Base-by-base conservation (phyloP, 495 filamentous ascomycete genomes). In the Hypoxylon trugodes region DNA sequence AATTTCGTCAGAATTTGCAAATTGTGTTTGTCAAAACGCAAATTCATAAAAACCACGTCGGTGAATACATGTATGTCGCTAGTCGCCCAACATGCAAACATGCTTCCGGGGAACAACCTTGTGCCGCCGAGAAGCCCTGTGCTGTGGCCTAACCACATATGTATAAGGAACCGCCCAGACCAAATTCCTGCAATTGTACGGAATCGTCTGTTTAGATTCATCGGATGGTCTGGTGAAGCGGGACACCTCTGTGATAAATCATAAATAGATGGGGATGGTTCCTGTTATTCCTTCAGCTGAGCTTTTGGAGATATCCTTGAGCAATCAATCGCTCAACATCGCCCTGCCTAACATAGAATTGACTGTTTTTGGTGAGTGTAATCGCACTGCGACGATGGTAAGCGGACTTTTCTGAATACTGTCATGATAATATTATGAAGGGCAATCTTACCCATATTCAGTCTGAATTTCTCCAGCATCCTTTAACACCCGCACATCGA, bases 381-480 rank as follows among this genome's bases (percentile, higher is more conserved):
- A 99, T 97, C 13, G 93, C 90, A 18, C 94, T 98, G 65, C 26
- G 28, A 25, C 6, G 22, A 57, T 19, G 42, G 42, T 62, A 13
- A 68, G 46, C n/a, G 45, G 22, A 50, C 10, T 15, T 28, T 30
- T n/a, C 43, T 59, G 70, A 57, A 72, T 73, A 68, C 47, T 37
- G 28, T n/a, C n/a, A 10, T 36, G n/a, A n/a, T 21, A 24, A 45
- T 49, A 30, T 36, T 61, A 43, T 46, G 7, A 49, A 33, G 51
- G 57, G n/a, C 22, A 61, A 43, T 43, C 86, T 73, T 84, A 97
- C 92, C 96, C 96, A 75, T 98, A 99, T 79, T 99, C 96, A 8
- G 96, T 99, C 78, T 99, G 95, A 61, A 99, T 96, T 81, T 98
- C 95, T 19, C 96, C 96, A 37, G 94, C 96, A 80, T 99, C 95